phyloP scores from a whole-genome alignment of 2,329 filamentous ascomycete genomes.

The Scytalidium sp. region DNA sequence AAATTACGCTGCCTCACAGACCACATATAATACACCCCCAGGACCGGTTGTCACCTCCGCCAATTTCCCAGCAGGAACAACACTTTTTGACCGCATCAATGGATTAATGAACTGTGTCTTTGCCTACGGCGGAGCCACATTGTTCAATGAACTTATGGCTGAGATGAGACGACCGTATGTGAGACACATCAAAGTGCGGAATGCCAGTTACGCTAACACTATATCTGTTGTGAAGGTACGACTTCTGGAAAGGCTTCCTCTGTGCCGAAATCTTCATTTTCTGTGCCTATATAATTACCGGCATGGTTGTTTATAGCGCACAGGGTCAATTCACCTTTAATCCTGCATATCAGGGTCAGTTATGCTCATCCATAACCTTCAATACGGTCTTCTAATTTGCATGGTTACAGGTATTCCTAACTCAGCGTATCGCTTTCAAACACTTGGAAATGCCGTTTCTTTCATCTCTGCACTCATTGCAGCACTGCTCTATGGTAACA shows the following conservation, averaged over 20 bases:
- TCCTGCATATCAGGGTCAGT: constrained; percentile 2
- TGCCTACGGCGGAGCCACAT: constrained; percentile 25
- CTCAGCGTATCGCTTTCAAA: constrained; percentile 37
- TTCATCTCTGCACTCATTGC: constrained; percentile 32
- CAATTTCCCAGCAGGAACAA: neutral
- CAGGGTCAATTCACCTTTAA: constrained; percentile 7
- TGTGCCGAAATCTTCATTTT: constrained; percentile 40
- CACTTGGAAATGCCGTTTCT: constrained; percentile 39
- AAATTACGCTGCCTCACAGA: constrained; percentile 34
- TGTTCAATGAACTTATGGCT: constrained; percentile 45
- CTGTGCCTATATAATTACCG: constrained; percentile 11
- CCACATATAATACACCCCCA: neutral
- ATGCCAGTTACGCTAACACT: constrained; percentile 38
- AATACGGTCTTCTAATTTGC: too few relatives aligned
- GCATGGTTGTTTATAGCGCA: neutral
- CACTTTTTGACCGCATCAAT: constrained; percentile 36
- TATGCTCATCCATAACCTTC: too few relatives aligned
- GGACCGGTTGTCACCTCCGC: too few relatives aligned
- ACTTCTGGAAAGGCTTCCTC: constrained; percentile 38
- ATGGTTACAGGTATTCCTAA: constrained; percentile 17
- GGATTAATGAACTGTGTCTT: constrained; percentile 34
- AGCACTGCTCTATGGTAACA: constrained; percentile 32
- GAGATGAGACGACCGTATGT: constrained; percentile 37
- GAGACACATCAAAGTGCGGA: too few relatives aligned
- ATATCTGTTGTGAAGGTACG: constrained; percentile 32